Evolutionary conservation across 371 early-diverging fungal genomes (phyloP), one percentile per base, ranked within the genome.

Genomic region (Circinella minor): DNA sequence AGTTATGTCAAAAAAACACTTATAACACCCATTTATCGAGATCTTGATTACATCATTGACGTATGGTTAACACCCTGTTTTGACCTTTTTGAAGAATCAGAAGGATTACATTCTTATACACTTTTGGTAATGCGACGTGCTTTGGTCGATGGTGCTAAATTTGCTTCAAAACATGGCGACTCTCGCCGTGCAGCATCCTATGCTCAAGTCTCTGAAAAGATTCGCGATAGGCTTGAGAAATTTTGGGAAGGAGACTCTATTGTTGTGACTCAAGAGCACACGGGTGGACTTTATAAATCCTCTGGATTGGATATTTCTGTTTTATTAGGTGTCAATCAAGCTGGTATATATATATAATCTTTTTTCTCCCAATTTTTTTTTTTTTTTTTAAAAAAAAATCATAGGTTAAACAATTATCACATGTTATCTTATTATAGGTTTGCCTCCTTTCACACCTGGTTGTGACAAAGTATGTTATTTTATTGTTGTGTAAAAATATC

Each of bases 41-140:
- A 95, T 66, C 75, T 95, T 37, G 89, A 93, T 57, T 94, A 91
- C 72, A 70, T 91, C 3, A 72, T 78, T 0, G 62, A 75, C 38
- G 64, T 72, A 17, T 87, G 86, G 86, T 65, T 72, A 11, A 69
- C 75, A 8, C 66, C 81, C 9, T 78, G 80, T 57, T 88, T 83
- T 69, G 86, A 88, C 48, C 74, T 92, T 4, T 87, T 84, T 94
- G 95, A 94, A 71, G 84, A 84, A 65, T 68, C 78, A 6, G 66
- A 73, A 4, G 84, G 81, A 3, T 36, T 77, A 18, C 93, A 95
- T 74, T 93, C 89, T 68, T 93, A 88, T 76, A 95, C 94, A 3
- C 55, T 76, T 37, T 73, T 88, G 80, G 92, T 88, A 15, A 91
- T 90, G 76, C 82, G 84, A 9, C 77, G 81, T 18, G 91, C 92